These are phyloP conservation scores for Leccinum incarnatum DNA, from an alignment of 768 basidiomycete species.

Conservation along the genomic window DNA sequence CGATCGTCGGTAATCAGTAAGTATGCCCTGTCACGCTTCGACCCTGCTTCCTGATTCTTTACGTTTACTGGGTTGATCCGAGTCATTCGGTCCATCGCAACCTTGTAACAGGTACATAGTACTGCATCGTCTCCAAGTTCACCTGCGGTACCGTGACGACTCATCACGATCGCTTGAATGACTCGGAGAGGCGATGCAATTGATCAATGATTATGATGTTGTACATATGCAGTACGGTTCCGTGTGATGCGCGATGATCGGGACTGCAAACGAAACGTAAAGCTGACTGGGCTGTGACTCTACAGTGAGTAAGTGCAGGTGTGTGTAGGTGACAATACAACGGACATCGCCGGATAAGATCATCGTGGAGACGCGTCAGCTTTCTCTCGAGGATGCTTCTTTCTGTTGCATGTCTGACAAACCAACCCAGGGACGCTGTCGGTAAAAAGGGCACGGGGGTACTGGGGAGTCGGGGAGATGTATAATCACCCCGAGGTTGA, in stretches of 20 bases:
- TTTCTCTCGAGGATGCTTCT: not conserved
- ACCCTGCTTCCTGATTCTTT: not conserved
- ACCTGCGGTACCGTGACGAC: not conserved
- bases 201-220: not conserved
- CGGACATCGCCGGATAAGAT: not conserved
- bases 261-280: not conserved
- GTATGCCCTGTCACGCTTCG: not conserved
- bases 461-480: not conserved
- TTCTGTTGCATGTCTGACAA: not conserved
- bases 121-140: not conserved
- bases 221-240: not conserved
- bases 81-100: not conserved
- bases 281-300: not conserved
- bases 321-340: not conserved
- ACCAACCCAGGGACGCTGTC: not conserved
- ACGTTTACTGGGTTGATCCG: not conserved
- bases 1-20: not conserved
- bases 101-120: not conserved
- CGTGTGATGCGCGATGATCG: not conserved
- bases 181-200: not conserved
- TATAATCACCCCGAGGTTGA: not conserved
- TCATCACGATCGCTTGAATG: not conserved
- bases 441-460: slow-evolving; percentile 4
- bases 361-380: not conserved
- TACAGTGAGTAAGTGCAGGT: too few relatives aligned